Base-by-base conservation (phyloP, 331 rosid genomes). In the Rhamnella rubrinervis region DNA sequence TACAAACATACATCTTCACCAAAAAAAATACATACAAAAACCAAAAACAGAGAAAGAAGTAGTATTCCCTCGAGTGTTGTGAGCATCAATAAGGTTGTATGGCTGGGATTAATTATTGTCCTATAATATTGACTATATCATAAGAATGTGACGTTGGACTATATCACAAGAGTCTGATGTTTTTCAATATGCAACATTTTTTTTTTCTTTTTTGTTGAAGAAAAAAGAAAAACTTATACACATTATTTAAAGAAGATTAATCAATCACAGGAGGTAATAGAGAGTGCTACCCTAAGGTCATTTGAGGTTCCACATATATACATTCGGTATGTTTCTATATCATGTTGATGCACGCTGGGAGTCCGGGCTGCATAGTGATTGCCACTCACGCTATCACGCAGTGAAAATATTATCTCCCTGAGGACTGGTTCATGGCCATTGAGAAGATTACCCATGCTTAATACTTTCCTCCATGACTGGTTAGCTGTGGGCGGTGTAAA, bases 381-480 rank as follows among this genome's bases (percentile, higher is more conserved):
- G 51, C 92, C 91, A 31, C 37, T 80, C 75, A 87, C 81, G 41
- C 73, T 70, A 75, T 91, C 97, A 1, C 80, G 87, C 55, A 84
- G 65, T 15, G 89, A 85, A 78, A 91, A 91, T 63, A 91, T 71
- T 55, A 87, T 91, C 80, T 93, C 98, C 76, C 98, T 82, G 77
- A 85, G 67, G 64, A 91, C 68, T 38, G 98, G 93, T 82, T 93
- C 96, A 38, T 89, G 97, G 19, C 98, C 97, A 57, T 89, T 93
- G 77, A 93, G 92, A 81, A 91, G 96, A 85, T 93, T 93, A 19
- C 97, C 98, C 96, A 93, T 81, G 95, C 97, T 89, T 72, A 91
- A 67, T 57, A 93, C 95, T 81, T 85, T 91, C 77, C 98, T 85
- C 98, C 98, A 89, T 25, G 95, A 91, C 73, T 88, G 98, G 82